A percentile compares a stretch with the other conserved stretches of the same genome.
Evolutionary conservation across 805 yeast genomes (phyloP).

Genomic region (Diddensiella caesifluorescens): DNA sequence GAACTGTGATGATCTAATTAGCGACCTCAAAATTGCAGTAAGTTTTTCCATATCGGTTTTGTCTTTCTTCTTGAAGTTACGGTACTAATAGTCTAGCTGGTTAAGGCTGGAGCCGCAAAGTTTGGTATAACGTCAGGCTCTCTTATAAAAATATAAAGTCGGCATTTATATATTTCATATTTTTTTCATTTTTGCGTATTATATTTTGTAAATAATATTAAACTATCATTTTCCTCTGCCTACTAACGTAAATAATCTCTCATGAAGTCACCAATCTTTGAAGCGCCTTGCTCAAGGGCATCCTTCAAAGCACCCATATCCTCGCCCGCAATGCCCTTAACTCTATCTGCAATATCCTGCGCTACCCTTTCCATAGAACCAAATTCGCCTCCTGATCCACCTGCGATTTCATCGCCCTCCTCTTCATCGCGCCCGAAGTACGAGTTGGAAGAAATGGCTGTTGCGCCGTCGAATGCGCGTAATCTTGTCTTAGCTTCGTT

Average conservation of each 20-base stretch:
- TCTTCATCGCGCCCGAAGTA: conserved; percentile 85
- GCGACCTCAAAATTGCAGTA: conserved; percentile 71
- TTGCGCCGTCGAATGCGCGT: conserved; percentile 77
- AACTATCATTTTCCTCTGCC: not conserved
- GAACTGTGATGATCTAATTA: conserved; percentile 69
- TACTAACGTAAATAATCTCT: conserved; percentile 68
- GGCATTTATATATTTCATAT: not conserved
- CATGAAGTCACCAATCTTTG: conserved; percentile 75
- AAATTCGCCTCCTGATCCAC: conserved; percentile 31
- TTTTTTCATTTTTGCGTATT: not conserved
- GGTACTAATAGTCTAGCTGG: conserved; percentile 5
- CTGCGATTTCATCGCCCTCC: conserved; percentile 31
- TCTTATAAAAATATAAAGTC: not conserved
- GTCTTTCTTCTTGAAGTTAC: not conserved
- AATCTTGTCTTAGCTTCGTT: conserved; percentile 78
- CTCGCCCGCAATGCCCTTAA: conserved; percentile 74
- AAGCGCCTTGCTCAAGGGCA: conserved; percentile 91
- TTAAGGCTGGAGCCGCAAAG: conserved; percentile 20
- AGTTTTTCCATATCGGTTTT: conserved; percentile 5
- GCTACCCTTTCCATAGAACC: conserved; percentile 49
- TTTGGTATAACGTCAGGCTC: conserved; percentile 3
- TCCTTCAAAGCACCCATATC: conserved; percentile 86
- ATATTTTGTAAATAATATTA: not conserved
- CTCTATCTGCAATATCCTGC: conserved; percentile 59
- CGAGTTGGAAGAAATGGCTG: conserved; percentile 83